Evolutionary conservation across 2,329 filamentous ascomycete genomes (phyloP).

Genomic region (Aspergillus candidus): DNA sequence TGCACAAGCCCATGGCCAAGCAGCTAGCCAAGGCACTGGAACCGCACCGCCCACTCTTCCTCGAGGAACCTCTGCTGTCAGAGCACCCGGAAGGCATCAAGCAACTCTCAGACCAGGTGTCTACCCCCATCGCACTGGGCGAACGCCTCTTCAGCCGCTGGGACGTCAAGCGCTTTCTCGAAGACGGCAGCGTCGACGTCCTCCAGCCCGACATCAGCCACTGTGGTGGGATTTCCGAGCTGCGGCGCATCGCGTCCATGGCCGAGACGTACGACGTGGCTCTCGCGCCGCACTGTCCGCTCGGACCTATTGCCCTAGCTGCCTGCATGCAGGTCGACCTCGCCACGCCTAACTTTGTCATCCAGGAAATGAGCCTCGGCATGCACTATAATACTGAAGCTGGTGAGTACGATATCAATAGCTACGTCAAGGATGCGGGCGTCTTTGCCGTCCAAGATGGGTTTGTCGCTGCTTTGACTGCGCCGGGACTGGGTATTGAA

Average conservation of each 20-base stretch:
- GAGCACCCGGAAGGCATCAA: slow-evolving; percentile 64
- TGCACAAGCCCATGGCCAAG: slow-evolving; percentile 76
- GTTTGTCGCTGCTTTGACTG: slow-evolving; percentile 55
- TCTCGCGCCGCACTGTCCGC: slow-evolving; percentile 66
- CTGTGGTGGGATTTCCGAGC: slow-evolving; percentile 66
- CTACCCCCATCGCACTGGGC: slow-evolving; percentile 63
- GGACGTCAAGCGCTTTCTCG: slow-evolving; percentile 67
- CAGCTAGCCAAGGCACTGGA: slow-evolving; percentile 64
- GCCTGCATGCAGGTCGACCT: slow-evolving; percentile 63
- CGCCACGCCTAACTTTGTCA: slow-evolving; percentile 59
- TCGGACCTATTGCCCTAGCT: slow-evolving; percentile 67
- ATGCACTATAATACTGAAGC: slow-evolving; percentile 69
- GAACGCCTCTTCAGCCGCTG: slow-evolving; percentile 66
- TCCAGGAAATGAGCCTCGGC: slow-evolving; percentile 72
- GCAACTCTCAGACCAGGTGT: slow-evolving; percentile 51
- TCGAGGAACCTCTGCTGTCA: slow-evolving; percentile 66
- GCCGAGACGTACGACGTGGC: slow-evolving; percentile 68
- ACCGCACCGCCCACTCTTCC: slow-evolving; percentile 65
- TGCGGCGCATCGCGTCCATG: slow-evolving; percentile 63
- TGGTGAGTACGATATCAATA: slow-evolving; percentile 58
- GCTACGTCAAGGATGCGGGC: slow-evolving; percentile 58
- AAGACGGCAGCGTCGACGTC: slow-evolving; percentile 62
- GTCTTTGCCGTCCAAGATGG: slow-evolving; percentile 63
- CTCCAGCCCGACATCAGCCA: slow-evolving; percentile 69
- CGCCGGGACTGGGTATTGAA: slow-evolving; percentile 63